A percentile compares a stretch with the other conserved stretches of the same genome.
These are phyloP conservation scores for Colletotrichum higginsianum DNA, from an alignment of 2,329 filamentous ascomycete genomes.

Conservation along the genomic window DNA sequence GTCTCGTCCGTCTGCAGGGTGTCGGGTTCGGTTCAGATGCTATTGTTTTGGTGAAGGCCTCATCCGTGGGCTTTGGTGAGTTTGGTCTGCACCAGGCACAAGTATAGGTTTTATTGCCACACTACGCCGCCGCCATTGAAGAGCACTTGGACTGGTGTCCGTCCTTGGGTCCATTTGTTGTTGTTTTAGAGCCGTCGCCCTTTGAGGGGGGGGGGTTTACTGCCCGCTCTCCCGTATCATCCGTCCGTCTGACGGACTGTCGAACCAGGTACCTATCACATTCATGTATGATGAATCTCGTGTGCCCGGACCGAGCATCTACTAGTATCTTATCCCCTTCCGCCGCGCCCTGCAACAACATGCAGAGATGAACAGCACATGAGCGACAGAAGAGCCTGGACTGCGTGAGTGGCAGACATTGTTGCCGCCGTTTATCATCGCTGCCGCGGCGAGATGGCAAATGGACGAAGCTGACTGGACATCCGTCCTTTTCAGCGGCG, in stretches of 20 bases:
- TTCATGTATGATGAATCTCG: constrained; percentile 6
- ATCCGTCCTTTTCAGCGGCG: no score
- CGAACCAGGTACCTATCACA: background rate
- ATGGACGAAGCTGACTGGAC: constrained; percentile 19
- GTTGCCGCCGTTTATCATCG: constrained; percentile 15
- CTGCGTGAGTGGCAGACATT: background rate
- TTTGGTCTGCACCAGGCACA: background rate
- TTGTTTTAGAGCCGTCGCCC: constrained; percentile 21
- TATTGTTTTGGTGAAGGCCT: constrained; percentile 14
- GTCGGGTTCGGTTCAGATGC: constrained; percentile 18
- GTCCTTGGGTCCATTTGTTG: constrained; percentile 24
- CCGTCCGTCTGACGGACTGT: background rate
- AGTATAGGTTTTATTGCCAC: background rate
- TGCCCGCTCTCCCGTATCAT: background rate
- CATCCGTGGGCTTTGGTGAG: background rate
- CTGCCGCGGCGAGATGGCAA: constrained; percentile 28
- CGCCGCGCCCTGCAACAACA: constrained; percentile 3
- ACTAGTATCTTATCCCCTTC: background rate
- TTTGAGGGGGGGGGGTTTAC: background rate
- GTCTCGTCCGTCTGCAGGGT: constrained; percentile 7
- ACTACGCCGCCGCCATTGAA: constrained; percentile 38
- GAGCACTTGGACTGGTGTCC: constrained; percentile 21
- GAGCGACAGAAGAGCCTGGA: constrained; percentile 4
- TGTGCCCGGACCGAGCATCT: constrained; percentile 7
- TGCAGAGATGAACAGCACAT: constrained; percentile 14